A percentile compares a stretch with the other conserved stretches of the same genome.
Evolutionary conservation across 2,329 filamentous ascomycete species (phyloP).

Genomic region (Pseudogymnoascus sp.): DNA sequence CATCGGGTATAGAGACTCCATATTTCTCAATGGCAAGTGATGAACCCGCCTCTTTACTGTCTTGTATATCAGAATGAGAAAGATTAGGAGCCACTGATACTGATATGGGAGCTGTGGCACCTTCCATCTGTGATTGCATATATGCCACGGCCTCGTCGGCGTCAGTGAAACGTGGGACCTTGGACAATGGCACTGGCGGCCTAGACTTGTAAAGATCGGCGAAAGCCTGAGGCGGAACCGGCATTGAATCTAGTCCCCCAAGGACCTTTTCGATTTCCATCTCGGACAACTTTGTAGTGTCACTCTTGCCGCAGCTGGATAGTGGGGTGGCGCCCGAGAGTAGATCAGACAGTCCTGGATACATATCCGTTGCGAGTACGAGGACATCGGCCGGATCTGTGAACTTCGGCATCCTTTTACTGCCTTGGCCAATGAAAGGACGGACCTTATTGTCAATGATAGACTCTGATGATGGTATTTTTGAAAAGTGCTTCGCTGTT

Average conservation of each 20-base stretch:
- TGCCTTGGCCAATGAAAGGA: neutral
- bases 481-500: neutral
- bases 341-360: neutral
- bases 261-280: neutral
- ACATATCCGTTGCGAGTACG: neutral
- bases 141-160: neutral
- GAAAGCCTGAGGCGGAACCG: neutral
- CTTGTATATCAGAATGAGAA: neutral
- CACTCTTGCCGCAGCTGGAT: neutral
- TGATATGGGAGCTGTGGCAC: neutral
- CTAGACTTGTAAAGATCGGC: constrained; percentile 2
- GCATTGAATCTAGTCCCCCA: neutral
- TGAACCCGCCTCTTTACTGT: neutral
- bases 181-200: neutral
- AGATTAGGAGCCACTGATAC: neutral
- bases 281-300: neutral
- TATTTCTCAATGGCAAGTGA: neutral
- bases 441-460: neutral
- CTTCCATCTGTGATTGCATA: neutral
- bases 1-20: neutral
- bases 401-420: neutral
- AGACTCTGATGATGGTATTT: neutral
- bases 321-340: neutral
- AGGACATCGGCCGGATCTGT: neutral
- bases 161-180: neutral